Evolutionary conservation across 148 eudicot genomes (phyloP).

Genomic region (Diospyros lotus): DNA sequence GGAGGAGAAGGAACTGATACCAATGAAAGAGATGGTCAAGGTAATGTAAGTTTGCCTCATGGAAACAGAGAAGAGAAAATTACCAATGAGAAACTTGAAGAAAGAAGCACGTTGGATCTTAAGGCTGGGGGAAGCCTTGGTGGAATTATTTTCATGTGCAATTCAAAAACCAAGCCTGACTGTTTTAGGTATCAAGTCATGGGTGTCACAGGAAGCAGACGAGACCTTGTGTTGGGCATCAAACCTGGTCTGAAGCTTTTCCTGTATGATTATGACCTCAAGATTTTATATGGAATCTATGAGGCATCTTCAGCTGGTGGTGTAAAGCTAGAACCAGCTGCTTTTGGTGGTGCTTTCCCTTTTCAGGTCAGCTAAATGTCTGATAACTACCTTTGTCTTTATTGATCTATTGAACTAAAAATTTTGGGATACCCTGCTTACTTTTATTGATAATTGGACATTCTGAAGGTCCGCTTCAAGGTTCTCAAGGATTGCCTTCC

Average conservation of each 20-base stretch:
- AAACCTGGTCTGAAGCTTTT: conserved; percentile 70
- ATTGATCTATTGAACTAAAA: background rate
- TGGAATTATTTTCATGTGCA: conserved; percentile 85
- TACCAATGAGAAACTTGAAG: conserved; percentile 15
- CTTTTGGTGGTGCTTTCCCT: conserved; percentile 78
- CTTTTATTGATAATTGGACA: background rate
- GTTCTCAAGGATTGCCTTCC: conserved; percentile 60
- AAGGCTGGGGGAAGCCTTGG: conserved; percentile 28
- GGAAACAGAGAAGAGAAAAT: conserved; percentile 15
- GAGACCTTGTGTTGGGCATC: conserved; percentile 56
- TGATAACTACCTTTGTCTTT: background rate
- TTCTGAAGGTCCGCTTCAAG: conserved; percentile 62
- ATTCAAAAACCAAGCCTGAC: conserved; percentile 68
- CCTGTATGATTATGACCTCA: conserved; percentile 74
- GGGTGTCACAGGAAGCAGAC: conserved; percentile 49
- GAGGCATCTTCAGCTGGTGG: conserved; percentile 72
- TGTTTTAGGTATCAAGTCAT: conserved; percentile 60
- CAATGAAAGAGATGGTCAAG: conserved; percentile 1
- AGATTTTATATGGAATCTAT: conserved; percentile 58
- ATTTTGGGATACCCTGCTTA: background rate
- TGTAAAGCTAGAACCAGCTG: conserved; percentile 72
- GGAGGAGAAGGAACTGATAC: conserved; percentile 7
- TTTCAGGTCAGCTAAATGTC: conserved; percentile 51
- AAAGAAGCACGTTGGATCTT: conserved; percentile 11
- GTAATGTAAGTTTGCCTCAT: background rate